A percentile compares a stretch with the other conserved stretches of the same genome.
phyloP scores from a whole-genome alignment of 768 basidiomycete genomes.

The Favolaschia claudopus region DNA sequence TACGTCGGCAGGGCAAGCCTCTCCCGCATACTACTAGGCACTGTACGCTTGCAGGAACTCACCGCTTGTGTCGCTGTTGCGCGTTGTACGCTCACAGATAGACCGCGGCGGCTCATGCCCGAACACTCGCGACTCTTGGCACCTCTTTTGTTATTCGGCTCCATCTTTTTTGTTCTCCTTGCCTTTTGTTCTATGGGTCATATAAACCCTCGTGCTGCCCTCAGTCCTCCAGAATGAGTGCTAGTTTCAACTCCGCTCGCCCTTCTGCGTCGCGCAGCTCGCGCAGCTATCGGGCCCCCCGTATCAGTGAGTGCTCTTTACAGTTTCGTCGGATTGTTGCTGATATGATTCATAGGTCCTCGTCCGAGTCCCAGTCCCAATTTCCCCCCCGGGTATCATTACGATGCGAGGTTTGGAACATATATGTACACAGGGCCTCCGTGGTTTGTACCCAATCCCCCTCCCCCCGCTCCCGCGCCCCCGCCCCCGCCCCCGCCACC shows the following conservation, averaged over 20 bases:
- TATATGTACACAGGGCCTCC: constrained; percentile 6
- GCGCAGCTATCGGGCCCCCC: background rate
- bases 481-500: background rate
- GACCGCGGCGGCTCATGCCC: background rate
- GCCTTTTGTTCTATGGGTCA: constrained; percentile 21
- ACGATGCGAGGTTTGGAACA: constrained; percentile 13
- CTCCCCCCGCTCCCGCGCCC: background rate
- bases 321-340: background rate
- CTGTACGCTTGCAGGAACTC: constrained; percentile 15
- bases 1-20: background rate
- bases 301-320: background rate
- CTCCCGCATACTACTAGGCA: background rate
- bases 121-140: background rate
- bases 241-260: constrained; percentile 1
- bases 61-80: constrained; percentile 5
- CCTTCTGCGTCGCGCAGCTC: constrained; percentile 15
- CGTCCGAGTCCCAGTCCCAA: background rate
- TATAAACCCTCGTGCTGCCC: background rate
- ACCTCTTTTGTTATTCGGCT: background rate
- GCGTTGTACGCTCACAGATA: constrained; percentile 18
- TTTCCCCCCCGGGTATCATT: too few relatives aligned
- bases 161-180: constrained; percentile 4
- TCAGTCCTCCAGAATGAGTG: constrained; percentile 9
- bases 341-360: constrained; percentile 1
- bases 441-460: background rate